phyloP scores from a whole-genome alignment of 1,139 yeast species.

The Blastobotrys buckinghamii region DNA sequence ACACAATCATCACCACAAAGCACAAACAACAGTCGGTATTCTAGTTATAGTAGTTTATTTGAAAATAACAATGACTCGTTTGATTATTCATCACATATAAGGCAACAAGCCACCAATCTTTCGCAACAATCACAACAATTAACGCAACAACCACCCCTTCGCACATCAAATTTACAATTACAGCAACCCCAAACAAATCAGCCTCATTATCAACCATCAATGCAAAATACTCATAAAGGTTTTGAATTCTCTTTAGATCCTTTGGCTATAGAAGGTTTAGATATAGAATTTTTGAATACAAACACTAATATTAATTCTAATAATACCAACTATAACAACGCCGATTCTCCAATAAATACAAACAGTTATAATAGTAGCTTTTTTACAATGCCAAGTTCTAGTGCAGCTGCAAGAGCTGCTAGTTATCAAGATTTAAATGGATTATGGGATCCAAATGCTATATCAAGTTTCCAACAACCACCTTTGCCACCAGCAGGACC shows the following conservation, averaged over 20 bases:
- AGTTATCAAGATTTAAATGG: constrained; percentile 6
- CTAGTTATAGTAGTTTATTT: no score
- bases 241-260: constrained; percentile 32
- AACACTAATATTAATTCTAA: not conserved
- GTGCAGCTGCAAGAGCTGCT: constrained; percentile 7
- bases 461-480: not conserved
- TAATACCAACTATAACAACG: not conserved
- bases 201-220: no score
- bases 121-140: no score
- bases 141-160: no score
- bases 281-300: constrained; percentile 12
- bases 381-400: constrained; percentile 8
- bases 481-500: not conserved
- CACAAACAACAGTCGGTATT: no score
- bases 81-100: no score
- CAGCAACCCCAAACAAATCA: no score
- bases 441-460: constrained; percentile 3
- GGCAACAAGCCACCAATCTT: no score
- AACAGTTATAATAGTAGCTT: not conserved
- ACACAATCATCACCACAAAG: no score
- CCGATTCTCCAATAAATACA: not conserved
- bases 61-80: no score
- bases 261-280: constrained; percentile 32
- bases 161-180: no score
- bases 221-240: constrained; percentile 10